phyloP scores from a whole-genome alignment of 202 grass and related monocot genomes.

The Sporobolus alterniflorus region DNA sequence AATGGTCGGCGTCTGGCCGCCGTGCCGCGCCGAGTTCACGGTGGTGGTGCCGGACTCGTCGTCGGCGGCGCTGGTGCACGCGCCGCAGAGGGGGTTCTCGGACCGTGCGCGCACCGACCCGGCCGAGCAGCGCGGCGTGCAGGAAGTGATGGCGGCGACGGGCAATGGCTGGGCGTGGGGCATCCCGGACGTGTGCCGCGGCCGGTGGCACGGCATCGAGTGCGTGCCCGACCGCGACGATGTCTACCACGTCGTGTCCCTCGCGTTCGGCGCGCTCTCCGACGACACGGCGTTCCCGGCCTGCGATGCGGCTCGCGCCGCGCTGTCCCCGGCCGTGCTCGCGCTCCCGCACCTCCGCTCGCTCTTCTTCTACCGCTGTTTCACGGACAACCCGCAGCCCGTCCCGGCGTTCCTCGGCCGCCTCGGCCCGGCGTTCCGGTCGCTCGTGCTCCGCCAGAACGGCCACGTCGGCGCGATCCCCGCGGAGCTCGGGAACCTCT shows the following conservation, averaged over 20 bases:
- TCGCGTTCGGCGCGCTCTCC: slow-evolving; percentile 91
- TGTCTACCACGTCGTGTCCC: slow-evolving; percentile 89
- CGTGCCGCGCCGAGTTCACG: slow-evolving; percentile 60
- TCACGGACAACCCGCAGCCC: slow-evolving; percentile 66
- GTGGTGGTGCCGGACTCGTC: slow-evolving; percentile 76
- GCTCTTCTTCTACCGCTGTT: slow-evolving; percentile 98
- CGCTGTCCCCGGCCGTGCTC: slow-evolving; percentile 70
- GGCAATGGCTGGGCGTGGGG: slow-evolving; percentile 83
- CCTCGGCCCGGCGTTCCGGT: slow-evolving; percentile 66
- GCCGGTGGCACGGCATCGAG: slow-evolving; percentile 98
- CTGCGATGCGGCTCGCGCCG: slow-evolving; percentile 55
- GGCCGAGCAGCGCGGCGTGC: slow-evolving; percentile 79
- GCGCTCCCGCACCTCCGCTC: slow-evolving; percentile 81
- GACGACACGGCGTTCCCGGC: slow-evolving; percentile 97
- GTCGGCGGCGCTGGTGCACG: slow-evolving; percentile 44
- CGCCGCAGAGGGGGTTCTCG: slow-evolving; percentile 61
- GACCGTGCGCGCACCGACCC: slow-evolving; percentile 76
- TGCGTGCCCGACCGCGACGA: slow-evolving; percentile 67
- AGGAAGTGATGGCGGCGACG: slow-evolving; percentile 83
- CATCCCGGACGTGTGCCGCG: slow-evolving; percentile 81
- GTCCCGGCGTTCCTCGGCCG: slow-evolving; percentile 71
- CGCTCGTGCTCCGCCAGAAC: slow-evolving; percentile 87
- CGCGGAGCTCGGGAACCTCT: slow-evolving; percentile 65
- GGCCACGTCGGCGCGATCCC: slow-evolving; percentile 78
- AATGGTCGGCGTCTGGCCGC: neutral